A percentile compares a stretch with the other conserved stretches of the same genome.
phyloP scores from a whole-genome alignment of 805 yeast species.

The Saccharomycopsis selenospora region DNA sequence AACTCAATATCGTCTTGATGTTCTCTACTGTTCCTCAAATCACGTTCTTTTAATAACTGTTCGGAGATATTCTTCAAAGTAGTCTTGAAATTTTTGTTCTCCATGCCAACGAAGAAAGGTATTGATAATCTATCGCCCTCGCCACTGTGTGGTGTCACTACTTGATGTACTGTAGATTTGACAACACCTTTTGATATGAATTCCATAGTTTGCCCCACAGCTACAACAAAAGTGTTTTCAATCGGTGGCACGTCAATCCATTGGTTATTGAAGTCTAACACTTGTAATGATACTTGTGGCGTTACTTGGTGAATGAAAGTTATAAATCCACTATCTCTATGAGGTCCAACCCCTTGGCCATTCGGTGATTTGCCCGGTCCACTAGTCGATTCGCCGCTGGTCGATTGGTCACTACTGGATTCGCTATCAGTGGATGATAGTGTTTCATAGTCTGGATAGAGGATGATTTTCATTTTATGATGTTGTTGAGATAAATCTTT shows the following conservation, averaged over 20 bases:
- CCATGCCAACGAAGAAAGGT: conserved; percentile 23
- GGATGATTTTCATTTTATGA: conserved; percentile 46
- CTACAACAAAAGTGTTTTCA: conserved; percentile 44
- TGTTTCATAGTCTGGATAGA: conserved; percentile 50
- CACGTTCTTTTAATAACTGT: conserved; percentile 5
- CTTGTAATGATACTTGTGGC: conserved; percentile 46
- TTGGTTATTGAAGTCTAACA: conserved; percentile 45
- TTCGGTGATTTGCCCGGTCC: conserved; percentile 25
- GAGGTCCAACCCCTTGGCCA: conserved; percentile 56
- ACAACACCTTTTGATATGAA: conserved; percentile 53
- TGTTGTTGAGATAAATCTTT: conserved; percentile 39
- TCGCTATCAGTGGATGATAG: conserved; percentile 26
- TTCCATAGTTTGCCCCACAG: conserved; percentile 55
- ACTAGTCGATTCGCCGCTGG: neutral
- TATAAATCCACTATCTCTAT: conserved; percentile 56
- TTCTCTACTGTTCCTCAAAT: conserved; percentile 1
- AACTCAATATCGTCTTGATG: conserved; percentile 9
- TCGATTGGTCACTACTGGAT: conserved; percentile 22
- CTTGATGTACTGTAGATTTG: conserved; percentile 53
- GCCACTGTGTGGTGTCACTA: conserved; percentile 36
- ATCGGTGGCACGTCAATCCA: conserved; percentile 52
- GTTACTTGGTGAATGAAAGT: conserved; percentile 56
- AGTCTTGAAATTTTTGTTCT: conserved; percentile 10
- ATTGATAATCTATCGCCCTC: conserved; percentile 24
- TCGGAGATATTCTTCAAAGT: neutral